Evolutionary conservation across 2,329 filamentous ascomycete genomes (phyloP), one percentile per base, ranked within the genome.

Genomic region (Madurella fahalii): DNA sequence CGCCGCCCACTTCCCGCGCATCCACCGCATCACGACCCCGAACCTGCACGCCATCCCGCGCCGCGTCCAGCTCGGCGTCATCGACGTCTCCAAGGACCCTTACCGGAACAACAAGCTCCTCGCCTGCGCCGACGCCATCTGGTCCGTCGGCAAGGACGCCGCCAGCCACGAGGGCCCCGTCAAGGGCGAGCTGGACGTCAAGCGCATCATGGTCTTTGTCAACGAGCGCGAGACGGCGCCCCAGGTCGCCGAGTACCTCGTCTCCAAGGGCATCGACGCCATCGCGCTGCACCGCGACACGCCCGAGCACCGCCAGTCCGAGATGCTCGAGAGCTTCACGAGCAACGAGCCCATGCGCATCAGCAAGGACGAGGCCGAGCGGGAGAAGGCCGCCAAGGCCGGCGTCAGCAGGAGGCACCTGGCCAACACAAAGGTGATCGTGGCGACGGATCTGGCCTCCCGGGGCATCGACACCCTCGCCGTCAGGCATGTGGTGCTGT

Each of bases 41-140:
- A 96, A 97, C 67, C 80, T 99, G 0, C 94, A 99, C 72, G 91
- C 94, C 55, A 96, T 99, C 63, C 94, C 94, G 2, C 86, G 94
- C 41, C 86, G 94, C 62, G 92, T 99, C 0, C 93, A 97, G 69
- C 84, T 99, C 4, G 91, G 90, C 54, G 90, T 97, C 37, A 84
- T 99, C 30, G 92, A 99, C 66, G 88, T 95, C 13, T 86, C 93
- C 61, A 90, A 88, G 63, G 86, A 95, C n/a, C 92, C 92, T 0
- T 99, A 96, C 74, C 85, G 85, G 59, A 91, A 94, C 66, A 96
- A 96, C 77, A 94, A 95, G 71, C 81, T 87, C 64, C 82, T 99
- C 5, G 95, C 94, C 11, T 97, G 93, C 69, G 94, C 94, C 3
- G 93, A 99, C 67, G 89, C 88, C 12, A 93, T 99, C 67, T 96